Base-by-base conservation (phyloP, 108 stramenopile species). In the Cyclotella atomus region DNA sequence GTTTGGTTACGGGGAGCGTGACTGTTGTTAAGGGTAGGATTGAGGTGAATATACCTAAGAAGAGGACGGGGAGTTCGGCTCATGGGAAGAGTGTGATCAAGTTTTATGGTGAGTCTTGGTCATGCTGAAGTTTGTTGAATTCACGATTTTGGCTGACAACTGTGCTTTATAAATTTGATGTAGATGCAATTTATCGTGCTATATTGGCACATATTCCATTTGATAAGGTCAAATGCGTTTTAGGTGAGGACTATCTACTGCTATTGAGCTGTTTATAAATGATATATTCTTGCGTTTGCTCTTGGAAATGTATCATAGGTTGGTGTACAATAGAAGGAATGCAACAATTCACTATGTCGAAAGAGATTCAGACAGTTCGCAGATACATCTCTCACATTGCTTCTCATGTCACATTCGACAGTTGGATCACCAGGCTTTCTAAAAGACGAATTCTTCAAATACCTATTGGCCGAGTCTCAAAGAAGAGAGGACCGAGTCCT, bases 381-480 rank as follows among this genome's bases (percentile, higher is more conserved):
- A n/a, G n/a, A n/a, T n/a, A n/a, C n/a, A n/a, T n/a, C n/a, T n/a
- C n/a, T 41, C 38, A 41, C 38, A 41, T 41, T 12, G 12, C 38
- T 6, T 41, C 38, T 9, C 38, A 41, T 12, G 38, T 12, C 38
- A 9, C 12, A 41, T 41, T 41, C 9, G 24, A 12, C 10, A 57
- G 30, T 98, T 19, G 99, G 91, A 45, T 86, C 87, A 44, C 97
- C 97, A 16, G 97, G 97, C 5, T 98, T 90, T 77, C 91, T 97
- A 62, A 94, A 96, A 65, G 97, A 97, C 46, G 97, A 98, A 46
- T 97, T 99, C 82, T 93, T 91, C 73, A 84, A 89, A 67, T 98
- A 90, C 60, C 24, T 97, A 43, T 57, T 82, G 65, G 68, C 82
- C 35, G 87, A 95, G 59, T 84, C 90, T 24, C 86, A 95, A 3